Evolutionary conservation across 2,329 filamentous ascomycete species (phyloP), one percentile per base, ranked within the genome.

Genomic region (Aspergillus costaricaensis): DNA sequence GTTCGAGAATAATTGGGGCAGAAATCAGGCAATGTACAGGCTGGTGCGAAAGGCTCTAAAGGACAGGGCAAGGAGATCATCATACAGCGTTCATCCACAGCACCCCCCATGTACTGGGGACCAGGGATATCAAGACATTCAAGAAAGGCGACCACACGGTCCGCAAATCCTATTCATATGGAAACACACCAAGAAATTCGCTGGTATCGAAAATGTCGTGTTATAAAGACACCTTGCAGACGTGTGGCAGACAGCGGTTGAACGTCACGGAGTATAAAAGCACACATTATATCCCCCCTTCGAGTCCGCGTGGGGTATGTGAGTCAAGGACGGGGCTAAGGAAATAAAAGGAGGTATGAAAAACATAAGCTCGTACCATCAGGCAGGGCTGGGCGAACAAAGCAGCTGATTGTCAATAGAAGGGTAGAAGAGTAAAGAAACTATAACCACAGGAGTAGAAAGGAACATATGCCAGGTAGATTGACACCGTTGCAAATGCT

Each of bases 401-500:
- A 47, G 48, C 48, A 48, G 47, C 38, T 54, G 47, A 58, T 61
- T 58, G 55, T 41, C 30, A 51, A 59, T 61, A 41, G 32, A 57
- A 54, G 52, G 38, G 21, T 55, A 36, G 36, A 47, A 47, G 62
- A 58, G 63, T 61, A 67, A 67, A 67, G 65, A 59, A 61, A 59
- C 59, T 65, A 68, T 64, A 72, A 68, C 65, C 68, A 74, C 70
- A 71, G 39, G 44, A 65, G 62, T 68, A 72, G 64, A 69, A 71
- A 67, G 65, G 65, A 71, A 72, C 67, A 74, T 66, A 69, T 71
- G 68, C 68, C 69, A 70, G 66, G 65, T 60, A 74, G 65, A 62
- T 68, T 66, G 65, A 73, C 67, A 74, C 69, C 70, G 63, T 71
- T 75, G 70, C 66, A 74, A 73, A 75, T 75, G 72, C 72, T 74